phyloP scores from a whole-genome alignment of 2,329 filamentous ascomycete genomes.

The Trichoderma koningii region DNA sequence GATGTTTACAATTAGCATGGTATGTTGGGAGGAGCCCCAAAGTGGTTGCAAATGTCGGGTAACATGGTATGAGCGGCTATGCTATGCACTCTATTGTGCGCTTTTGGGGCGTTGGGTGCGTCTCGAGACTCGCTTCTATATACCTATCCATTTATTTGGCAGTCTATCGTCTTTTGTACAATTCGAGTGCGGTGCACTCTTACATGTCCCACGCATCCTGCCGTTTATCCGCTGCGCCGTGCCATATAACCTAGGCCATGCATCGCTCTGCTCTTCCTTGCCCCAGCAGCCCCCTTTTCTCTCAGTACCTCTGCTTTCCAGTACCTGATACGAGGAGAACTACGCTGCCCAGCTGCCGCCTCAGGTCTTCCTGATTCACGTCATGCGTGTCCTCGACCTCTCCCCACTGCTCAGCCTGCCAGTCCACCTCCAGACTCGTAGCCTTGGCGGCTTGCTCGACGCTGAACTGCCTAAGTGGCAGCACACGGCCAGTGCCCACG shows the following conservation, averaged over 20 bases:
- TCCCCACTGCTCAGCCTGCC: conserved; percentile 90
- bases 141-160: neutral
- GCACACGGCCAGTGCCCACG: conserved; percentile 48
- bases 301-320: conserved; percentile 33
- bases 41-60: neutral
- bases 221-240: neutral
- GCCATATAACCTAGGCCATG: neutral
- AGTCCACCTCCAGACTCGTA: conserved; percentile 80
- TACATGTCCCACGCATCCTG: neutral
- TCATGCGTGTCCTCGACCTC: conserved; percentile 98
- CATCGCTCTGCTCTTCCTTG: neutral
- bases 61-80: neutral
- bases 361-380: conserved; percentile 87
- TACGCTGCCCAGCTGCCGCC: conserved; percentile 84
- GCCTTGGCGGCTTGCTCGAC: conserved; percentile 80
- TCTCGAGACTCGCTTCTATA: neutral
- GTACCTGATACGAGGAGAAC: conserved; percentile 74
- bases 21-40: neutral
- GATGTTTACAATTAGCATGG: no score
- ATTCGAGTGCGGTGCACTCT: neutral
- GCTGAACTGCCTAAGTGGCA: conserved; percentile 58
- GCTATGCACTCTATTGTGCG: neutral
- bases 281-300: no score
- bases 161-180: conserved; percentile 13
- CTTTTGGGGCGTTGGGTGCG: neutral